phyloP scores from a whole-genome alignment of 1,284 basidiomycete genomes.

The Ustilago esculenta region DNA sequence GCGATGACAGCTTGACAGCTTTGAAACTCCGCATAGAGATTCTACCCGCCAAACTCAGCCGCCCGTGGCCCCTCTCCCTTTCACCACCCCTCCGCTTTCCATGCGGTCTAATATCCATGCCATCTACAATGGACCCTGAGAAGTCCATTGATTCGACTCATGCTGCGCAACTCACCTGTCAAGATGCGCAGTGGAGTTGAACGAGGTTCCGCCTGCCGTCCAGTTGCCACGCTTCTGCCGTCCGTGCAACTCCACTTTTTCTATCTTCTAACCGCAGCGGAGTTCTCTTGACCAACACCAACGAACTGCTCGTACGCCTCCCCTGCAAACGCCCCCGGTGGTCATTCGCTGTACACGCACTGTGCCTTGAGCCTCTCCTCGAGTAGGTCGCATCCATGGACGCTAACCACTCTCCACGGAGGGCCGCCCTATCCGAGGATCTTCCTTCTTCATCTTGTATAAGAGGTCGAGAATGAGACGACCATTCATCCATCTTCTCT shows the following conservation, averaged over 20 bases:
- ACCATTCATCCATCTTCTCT: neutral
- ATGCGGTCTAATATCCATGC: neutral
- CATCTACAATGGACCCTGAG: neutral
- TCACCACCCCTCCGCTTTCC: neutral
- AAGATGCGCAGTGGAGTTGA: constrained; percentile 40
- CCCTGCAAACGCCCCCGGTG: too few species aligned
- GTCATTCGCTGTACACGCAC: too few species aligned
- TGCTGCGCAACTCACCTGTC: constrained; percentile 18
- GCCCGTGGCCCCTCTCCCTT: neutral
- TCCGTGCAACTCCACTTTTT: neutral
- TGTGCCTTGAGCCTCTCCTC: neutral
- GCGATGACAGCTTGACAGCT: constrained; percentile 2
- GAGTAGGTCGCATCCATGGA: neutral
- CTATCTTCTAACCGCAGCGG: neutral
- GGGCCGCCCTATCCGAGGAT: neutral
- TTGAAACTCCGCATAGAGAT: constrained; percentile 16
- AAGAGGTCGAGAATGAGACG: constrained; percentile 3
- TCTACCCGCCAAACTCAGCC: constrained; percentile 9
- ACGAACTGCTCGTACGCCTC: too few species aligned
- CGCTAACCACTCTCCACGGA: neutral
- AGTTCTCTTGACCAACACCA: neutral
- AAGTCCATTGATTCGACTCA: neutral
- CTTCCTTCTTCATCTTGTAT: constrained; percentile 7
- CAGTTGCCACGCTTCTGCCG: neutral
- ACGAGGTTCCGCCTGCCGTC: neutral